Evolutionary conservation across 169 alveolate species (phyloP).

Genomic region (Plasmodium vivax): DNA sequence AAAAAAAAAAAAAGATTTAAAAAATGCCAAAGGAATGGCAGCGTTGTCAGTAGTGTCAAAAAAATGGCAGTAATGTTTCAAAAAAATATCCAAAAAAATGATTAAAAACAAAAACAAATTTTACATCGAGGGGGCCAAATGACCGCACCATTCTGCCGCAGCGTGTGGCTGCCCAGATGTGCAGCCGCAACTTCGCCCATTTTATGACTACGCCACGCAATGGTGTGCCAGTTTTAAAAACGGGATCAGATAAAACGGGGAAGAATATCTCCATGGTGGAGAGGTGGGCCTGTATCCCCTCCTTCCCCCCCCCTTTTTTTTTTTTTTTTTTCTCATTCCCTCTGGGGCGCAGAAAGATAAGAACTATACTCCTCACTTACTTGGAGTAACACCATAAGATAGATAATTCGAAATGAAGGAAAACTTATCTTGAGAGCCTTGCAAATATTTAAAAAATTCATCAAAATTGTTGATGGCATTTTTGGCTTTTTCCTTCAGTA

Average conservation of each 20-base stretch:
- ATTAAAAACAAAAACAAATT: background rate
- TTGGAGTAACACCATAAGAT: constrained; percentile 52
- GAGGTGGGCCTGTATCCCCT: background rate
- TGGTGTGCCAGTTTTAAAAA: background rate
- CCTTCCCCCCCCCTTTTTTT: background rate
- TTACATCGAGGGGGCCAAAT: background rate
- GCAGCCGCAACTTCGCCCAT: background rate
- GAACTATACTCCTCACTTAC: background rate
- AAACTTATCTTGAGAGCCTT: constrained; percentile 59
- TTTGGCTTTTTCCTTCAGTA: constrained; percentile 60
- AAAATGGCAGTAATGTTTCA: background rate
- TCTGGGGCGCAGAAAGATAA: background rate
- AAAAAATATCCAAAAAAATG: background rate
- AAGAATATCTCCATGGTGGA: background rate
- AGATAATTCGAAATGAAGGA: constrained; percentile 57
- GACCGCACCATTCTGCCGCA: background rate
- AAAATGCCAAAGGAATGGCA: background rate
- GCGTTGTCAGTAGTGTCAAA: background rate
- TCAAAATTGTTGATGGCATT: constrained; percentile 61
- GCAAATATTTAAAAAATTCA: constrained; percentile 68
- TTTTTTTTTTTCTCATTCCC: background rate
- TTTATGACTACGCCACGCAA: background rate
- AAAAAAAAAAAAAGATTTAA: too few species aligned
- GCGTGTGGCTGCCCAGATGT: background rate
- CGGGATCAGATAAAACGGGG: background rate